These are phyloP conservation scores for Apiotrichum mycotoxinovorans DNA, from an alignment of 1,284 basidiomycete species.

Conservation along the genomic window DNA sequence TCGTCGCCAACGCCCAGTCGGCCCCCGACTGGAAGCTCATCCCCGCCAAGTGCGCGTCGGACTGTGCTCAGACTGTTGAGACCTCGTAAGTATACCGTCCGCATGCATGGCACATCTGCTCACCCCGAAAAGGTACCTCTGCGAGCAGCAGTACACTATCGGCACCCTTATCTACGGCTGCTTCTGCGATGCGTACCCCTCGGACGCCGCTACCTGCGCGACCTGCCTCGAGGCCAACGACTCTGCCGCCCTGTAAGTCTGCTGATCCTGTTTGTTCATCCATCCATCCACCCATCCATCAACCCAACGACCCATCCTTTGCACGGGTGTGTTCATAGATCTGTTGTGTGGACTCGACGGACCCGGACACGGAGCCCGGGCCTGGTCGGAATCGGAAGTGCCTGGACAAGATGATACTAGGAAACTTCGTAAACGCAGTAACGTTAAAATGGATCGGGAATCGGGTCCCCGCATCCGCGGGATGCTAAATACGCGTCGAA, in stretches of 20 bases:
- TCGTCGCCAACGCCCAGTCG: slow-evolving; percentile 37
- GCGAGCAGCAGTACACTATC: slow-evolving; percentile 20
- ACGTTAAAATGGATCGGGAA: too few relatives aligned
- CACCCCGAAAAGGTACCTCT: slow-evolving; percentile 11
- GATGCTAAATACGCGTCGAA: too few relatives aligned
- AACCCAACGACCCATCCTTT: not conserved
- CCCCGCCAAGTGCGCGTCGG: slow-evolving; percentile 36
- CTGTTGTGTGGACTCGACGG: too few relatives aligned
- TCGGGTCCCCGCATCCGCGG: not conserved
- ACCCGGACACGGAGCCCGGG: too few relatives aligned
- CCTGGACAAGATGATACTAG: not conserved
- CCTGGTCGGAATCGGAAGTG: too few relatives aligned
- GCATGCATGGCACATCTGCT: too few relatives aligned
- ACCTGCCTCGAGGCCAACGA: slow-evolving; percentile 43
- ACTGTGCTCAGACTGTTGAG: slow-evolving; percentile 38
- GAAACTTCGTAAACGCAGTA: too few relatives aligned
- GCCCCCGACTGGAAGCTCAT: slow-evolving; percentile 44
- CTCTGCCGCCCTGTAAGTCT: slow-evolving; percentile 31
- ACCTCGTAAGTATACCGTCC: slow-evolving; percentile 19
- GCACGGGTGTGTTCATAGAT: not conserved
- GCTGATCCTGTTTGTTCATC: not conserved
- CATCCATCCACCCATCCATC: not conserved
- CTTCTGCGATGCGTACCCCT: slow-evolving; percentile 44
- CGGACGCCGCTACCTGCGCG: slow-evolving; percentile 38
- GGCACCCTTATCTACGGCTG: slow-evolving; percentile 41